phyloP scores from a whole-genome alignment of 1,284 basidiomycete species.

The Apiotrichum gracile region DNA sequence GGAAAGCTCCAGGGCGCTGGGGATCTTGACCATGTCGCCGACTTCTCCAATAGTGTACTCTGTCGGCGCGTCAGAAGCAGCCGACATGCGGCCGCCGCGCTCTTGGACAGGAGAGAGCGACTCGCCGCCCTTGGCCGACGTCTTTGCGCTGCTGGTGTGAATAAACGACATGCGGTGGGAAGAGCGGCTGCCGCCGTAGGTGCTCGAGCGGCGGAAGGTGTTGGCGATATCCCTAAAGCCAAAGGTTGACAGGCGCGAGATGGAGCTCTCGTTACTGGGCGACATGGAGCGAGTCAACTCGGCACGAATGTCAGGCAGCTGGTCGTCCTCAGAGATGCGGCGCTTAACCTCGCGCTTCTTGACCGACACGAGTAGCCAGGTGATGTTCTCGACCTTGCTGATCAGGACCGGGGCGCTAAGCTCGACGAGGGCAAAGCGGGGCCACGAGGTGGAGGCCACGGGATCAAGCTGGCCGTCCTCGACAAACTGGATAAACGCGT shows the following conservation, averaged over 20 bases:
- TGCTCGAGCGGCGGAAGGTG: conserved; percentile 23
- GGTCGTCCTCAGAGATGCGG: neutral
- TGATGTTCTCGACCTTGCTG: conserved; percentile 8
- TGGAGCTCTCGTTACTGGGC: conserved; percentile 13
- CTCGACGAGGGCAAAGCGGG: conserved; percentile 30
- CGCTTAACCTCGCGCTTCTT: conserved; percentile 12
- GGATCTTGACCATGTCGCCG: conserved; percentile 31
- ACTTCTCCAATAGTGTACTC: conserved; percentile 30
- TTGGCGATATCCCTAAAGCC: conserved; percentile 22
- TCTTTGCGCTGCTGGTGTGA: neutral
- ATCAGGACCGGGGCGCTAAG: conserved; percentile 12
- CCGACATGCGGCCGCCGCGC: neutral
- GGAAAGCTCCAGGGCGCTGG: neutral
- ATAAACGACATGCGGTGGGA: conserved; percentile 1
- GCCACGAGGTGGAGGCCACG: conserved; percentile 21
- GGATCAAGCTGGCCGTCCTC: conserved; percentile 34
- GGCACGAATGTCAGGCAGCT: conserved; percentile 4
- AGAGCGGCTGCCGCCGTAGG: conserved; percentile 1
- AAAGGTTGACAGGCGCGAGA: conserved; percentile 18
- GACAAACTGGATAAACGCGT: conserved; percentile 35
- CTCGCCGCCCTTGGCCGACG: neutral
- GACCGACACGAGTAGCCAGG: conserved; percentile 34
- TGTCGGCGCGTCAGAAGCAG: conserved; percentile 21
- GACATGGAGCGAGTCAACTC: conserved; percentile 15
- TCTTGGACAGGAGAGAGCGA: neutral